These are phyloP conservation scores for Sclerotinia spermophila DNA, from an alignment of 2,329 filamentous ascomycete species.

Conservation along the genomic window DNA sequence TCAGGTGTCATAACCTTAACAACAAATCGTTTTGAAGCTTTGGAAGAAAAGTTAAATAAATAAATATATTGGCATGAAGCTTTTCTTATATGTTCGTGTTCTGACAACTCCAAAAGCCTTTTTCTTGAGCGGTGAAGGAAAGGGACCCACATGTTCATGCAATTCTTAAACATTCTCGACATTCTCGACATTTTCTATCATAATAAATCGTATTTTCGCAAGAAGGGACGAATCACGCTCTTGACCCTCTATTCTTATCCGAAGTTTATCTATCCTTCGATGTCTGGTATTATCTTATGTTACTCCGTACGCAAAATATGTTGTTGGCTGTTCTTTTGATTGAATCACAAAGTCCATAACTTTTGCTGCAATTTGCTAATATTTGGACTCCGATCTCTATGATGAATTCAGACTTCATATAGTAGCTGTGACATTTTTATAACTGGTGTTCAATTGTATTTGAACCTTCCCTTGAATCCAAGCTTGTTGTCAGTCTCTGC, in stretches of 20 bases:
- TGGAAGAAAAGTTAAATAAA: not conserved
- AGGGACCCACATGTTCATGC: conserved; percentile 1
- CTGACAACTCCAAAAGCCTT: not conserved
- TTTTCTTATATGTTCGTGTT: not conserved
- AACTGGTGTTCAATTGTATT: not conserved
- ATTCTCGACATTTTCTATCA: not conserved
- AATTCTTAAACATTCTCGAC: not conserved
- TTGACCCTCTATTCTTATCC: too few species aligned
- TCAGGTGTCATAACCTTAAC: not conserved
- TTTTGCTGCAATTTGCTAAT: not conserved
- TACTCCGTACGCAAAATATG: too few species aligned
- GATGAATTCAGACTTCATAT: not conserved
- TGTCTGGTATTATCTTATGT: not conserved
- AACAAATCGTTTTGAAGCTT: not conserved
- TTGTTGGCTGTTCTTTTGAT: not conserved
- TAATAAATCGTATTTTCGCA: not conserved
- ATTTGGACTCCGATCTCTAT: not conserved
- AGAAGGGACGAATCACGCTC: not conserved
- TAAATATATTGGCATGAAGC: not conserved
- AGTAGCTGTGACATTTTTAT: too few species aligned
- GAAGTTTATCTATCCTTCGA: not conserved
- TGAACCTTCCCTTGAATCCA: not conserved
- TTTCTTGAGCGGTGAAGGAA: conserved; percentile 4
- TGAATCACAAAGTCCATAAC: not conserved
- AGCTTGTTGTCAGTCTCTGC: not conserved